Percentiles rank a stretch among this genome's conserved stretches.
Conservation (phyloP, 441 rosid genomes). For the Cnidoscolus chayamansa region DNA sequence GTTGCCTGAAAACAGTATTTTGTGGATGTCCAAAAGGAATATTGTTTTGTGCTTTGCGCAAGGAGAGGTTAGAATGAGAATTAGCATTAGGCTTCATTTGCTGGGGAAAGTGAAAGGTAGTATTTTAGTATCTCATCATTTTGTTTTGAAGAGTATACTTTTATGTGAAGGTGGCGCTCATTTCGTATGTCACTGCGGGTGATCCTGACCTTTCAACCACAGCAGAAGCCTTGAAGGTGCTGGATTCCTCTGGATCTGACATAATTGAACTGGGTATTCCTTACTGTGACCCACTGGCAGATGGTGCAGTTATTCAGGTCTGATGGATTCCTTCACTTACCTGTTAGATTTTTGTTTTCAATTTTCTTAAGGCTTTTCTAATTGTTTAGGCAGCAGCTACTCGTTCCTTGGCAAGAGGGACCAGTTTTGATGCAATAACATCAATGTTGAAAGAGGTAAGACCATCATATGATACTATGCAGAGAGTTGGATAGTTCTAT, state of each 20-base stretch:
- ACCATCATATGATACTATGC: slow-evolving; percentile 1
- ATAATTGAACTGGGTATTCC: slow-evolving; percentile 98
- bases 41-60: not conserved
- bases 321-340: slow-evolving; percentile 6
- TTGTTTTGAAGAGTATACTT: slow-evolving; percentile 21
- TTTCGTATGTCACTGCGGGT: slow-evolving; percentile 93
- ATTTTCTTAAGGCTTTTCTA: slow-evolving; percentile 17
- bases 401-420: slow-evolving; percentile 81
- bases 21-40: not conserved
- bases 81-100: not conserved
- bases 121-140: not conserved
- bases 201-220: slow-evolving; percentile 94
- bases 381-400: slow-evolving; percentile 81
- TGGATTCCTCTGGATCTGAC: slow-evolving; percentile 81
- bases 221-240: slow-evolving; percentile 82
- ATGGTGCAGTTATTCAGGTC: slow-evolving; percentile 98
- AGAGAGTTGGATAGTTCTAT: not conserved
- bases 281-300: slow-evolving; percentile 91
- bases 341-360: not conserved
- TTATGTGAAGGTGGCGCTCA: slow-evolving; percentile 68
- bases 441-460: slow-evolving; percentile 84
- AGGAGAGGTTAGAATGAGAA: no score
- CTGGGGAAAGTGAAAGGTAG: not conserved
- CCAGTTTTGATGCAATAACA: slow-evolving; percentile 63
- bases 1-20: not conserved